phyloP scores from a whole-genome alignment of 2,329 filamentous ascomycete genomes.

The Trichoderma arundinaceum region DNA sequence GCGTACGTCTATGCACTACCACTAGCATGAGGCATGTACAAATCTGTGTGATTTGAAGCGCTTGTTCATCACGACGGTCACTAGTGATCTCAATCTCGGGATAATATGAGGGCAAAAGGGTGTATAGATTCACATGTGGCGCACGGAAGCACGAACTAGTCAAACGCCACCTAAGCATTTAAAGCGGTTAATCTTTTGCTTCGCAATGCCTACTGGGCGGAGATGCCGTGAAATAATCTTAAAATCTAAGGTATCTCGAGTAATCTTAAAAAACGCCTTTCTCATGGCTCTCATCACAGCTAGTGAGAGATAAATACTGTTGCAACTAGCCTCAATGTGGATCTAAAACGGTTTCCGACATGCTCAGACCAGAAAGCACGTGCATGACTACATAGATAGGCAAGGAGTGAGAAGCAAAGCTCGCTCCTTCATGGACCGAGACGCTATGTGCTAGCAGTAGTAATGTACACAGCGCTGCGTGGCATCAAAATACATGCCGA shows the following conservation, averaged over 20 bases:
- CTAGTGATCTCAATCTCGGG: no score
- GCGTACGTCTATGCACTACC: not conserved
- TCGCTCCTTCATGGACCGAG: not conserved
- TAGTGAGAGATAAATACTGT: not conserved
- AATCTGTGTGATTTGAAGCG: not conserved
- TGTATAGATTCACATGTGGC: not conserved
- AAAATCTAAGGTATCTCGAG: not conserved
- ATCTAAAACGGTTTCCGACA: not conserved
- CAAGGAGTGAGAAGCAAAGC: not conserved
- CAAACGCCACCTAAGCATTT: not conserved
- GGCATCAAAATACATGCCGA: conserved; percentile 2
- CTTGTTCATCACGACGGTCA: no score
- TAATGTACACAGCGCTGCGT: not conserved
- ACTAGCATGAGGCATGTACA: not conserved
- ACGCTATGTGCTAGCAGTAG: not conserved
- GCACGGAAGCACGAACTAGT: not conserved
- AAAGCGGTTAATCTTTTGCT: not conserved
- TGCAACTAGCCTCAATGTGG: conserved; percentile 9
- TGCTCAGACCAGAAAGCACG: not conserved
- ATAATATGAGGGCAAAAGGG: not conserved
- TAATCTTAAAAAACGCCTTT: conserved; percentile 18
- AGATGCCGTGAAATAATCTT: conserved; percentile 1
- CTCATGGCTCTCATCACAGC: not conserved
- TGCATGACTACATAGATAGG: not conserved
- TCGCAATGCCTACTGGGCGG: not conserved